Evolutionary conservation across 169 alveolate species (phyloP).

Genomic region (Plasmodium coatneyi): DNA sequence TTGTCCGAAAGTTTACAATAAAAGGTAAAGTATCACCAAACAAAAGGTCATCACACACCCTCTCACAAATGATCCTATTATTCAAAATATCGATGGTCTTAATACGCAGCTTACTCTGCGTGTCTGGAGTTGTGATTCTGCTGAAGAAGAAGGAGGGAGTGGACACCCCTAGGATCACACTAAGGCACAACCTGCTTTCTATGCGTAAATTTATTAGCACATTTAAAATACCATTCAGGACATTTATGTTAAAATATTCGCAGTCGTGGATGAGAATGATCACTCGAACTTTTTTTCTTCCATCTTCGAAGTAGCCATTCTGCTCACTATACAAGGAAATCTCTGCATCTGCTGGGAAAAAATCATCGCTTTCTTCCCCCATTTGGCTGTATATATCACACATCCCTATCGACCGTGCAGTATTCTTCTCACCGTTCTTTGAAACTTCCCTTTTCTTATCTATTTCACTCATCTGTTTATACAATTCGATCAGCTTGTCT

Average conservation of each 20-base stretch:
- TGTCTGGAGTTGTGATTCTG: constrained; percentile 55
- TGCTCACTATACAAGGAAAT: constrained; percentile 27
- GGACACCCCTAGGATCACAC: constrained; percentile 61
- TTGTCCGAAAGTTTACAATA: constrained; percentile 23
- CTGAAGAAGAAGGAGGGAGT: constrained; percentile 56
- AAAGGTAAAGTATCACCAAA: constrained; percentile 40
- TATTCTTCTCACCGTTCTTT: neutral
- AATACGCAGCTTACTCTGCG: constrained; percentile 58
- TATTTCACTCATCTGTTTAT: constrained; percentile 29
- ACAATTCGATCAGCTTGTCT: constrained; percentile 27
- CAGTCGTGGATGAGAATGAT: constrained; percentile 46
- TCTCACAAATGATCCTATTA: constrained; percentile 36
- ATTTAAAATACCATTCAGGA: constrained; percentile 63
- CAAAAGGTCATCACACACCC: constrained; percentile 16
- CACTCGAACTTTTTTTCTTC: constrained; percentile 51
- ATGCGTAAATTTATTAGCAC: constrained; percentile 50
- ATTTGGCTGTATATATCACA: neutral
- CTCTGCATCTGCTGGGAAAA: neutral
- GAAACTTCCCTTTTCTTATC: neutral
- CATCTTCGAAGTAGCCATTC: constrained; percentile 37
- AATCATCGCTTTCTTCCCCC: neutral
- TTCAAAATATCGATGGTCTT: constrained; percentile 45
- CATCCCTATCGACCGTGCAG: neutral
- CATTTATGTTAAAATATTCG: constrained; percentile 54
- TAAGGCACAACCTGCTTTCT: constrained; percentile 28